Percentiles rank a stretch among this genome's conserved stretches.
Evolutionary conservation across 345 rosid genomes (phyloP).

Genomic region (Eucalyptus leucophloia): DNA sequence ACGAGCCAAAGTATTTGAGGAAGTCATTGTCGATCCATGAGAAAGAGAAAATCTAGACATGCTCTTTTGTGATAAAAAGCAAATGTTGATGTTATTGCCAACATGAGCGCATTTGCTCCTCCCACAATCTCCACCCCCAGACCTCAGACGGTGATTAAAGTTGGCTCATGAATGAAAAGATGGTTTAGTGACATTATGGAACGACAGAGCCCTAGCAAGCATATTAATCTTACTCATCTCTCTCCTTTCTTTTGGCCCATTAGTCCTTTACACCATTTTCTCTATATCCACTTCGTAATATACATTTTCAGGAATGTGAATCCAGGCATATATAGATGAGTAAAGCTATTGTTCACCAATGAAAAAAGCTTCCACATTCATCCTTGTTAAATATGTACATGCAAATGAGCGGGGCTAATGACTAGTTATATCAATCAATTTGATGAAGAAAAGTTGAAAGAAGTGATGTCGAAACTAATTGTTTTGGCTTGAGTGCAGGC

Average conservation of each 20-base stretch:
- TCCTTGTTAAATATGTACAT: no score
- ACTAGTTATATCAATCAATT: no score
- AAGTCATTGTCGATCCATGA: background rate
- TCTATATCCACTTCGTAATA: background rate
- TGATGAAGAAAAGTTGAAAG: no score
- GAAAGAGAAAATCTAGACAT: background rate
- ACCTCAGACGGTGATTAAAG: background rate
- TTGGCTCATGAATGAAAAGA: no score
- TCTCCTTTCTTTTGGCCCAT: accelerated
- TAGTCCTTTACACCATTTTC: background rate
- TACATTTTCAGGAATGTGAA: background rate
- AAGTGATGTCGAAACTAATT: no score
- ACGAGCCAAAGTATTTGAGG: background rate
- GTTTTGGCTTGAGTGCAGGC: no score
- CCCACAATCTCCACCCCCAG: background rate
- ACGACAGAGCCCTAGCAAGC: background rate
- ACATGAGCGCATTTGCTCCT: background rate
- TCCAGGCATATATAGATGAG: no score
- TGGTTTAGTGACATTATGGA: background rate
- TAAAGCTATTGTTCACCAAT: no score
- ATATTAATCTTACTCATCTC: background rate
- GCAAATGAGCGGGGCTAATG: no score
- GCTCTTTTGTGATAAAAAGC: background rate
- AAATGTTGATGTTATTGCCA: background rate
- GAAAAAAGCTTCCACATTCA: no score